These are phyloP conservation scores for Podospora tetraspora DNA, from an alignment of 495 filamentous ascomycete species.

Conservation along the genomic window DNA sequence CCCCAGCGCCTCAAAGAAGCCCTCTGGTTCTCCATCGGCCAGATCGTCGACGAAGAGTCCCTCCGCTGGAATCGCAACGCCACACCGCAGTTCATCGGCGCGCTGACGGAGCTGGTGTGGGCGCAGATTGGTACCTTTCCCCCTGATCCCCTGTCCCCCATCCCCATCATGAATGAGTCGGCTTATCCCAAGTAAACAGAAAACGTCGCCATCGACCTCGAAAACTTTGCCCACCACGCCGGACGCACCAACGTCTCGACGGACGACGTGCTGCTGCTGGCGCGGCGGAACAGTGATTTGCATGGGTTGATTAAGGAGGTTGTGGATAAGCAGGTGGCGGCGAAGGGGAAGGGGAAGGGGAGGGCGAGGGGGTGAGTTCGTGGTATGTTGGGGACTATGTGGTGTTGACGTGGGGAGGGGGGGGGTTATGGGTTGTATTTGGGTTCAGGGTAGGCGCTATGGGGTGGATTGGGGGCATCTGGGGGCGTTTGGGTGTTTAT, in stretches of 20 bases:
- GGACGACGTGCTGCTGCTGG: slow-evolving; percentile 81
- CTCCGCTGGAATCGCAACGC: slow-evolving; percentile 72
- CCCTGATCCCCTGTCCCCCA: slow-evolving; percentile 12
- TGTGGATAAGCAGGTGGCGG: slow-evolving; percentile 54
- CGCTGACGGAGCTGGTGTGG: slow-evolving; percentile 88
- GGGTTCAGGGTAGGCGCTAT: not conserved
- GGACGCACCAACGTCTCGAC: slow-evolving; percentile 73
- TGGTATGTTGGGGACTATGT: too few species aligned
- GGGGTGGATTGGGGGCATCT: not conserved
- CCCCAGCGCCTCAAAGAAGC: slow-evolving; percentile 83
- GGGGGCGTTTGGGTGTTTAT: not conserved
- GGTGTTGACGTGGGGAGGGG: not conserved
- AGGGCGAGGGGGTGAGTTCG: not conserved
- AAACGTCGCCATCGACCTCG: slow-evolving; percentile 67
- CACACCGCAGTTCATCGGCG: slow-evolving; percentile 92
- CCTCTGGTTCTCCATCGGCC: slow-evolving; percentile 86
- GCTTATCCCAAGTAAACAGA: slow-evolving; percentile 42
- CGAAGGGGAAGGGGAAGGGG: slow-evolving; percentile 31
- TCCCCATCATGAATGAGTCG: not conserved
- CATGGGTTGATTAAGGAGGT: slow-evolving; percentile 64
- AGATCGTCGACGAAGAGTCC: slow-evolving; percentile 83
- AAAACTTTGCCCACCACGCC: slow-evolving; percentile 84
- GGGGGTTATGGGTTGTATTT: not conserved
- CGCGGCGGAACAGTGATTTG: slow-evolving; percentile 79
- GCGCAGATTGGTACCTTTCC: slow-evolving; percentile 67